Evolutionary conservation across 2,329 filamentous ascomycete genomes (phyloP).

Genomic region (Berkeleyomyces rouxiae): DNA sequence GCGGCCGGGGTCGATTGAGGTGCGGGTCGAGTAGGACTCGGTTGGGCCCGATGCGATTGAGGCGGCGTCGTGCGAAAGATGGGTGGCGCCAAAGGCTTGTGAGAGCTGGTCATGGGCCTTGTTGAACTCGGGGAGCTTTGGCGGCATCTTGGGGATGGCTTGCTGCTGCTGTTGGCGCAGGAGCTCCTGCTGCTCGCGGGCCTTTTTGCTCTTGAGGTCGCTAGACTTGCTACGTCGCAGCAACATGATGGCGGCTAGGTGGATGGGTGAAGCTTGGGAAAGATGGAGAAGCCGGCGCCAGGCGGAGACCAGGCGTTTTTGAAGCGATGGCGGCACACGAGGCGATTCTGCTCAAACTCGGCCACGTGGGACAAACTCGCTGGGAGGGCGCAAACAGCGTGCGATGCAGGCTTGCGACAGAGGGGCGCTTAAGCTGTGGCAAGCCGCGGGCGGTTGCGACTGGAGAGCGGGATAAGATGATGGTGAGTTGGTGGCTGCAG

Average conservation of each 20-base stretch:
- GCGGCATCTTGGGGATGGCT: constrained; percentile 29
- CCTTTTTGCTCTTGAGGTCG: constrained; percentile 46
- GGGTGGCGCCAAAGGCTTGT: constrained; percentile 32
- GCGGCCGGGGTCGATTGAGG: constrained; percentile 36
- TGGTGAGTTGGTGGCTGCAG: background rate
- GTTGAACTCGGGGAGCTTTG: constrained; percentile 36
- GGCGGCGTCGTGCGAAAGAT: constrained; percentile 42
- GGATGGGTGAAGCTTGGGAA: background rate
- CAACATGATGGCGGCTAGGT: constrained; percentile 36
- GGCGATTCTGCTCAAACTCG: background rate
- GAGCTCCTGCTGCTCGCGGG: constrained; percentile 40
- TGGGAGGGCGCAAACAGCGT: background rate
- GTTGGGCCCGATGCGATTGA: constrained; percentile 38
- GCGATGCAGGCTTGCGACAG: background rate
- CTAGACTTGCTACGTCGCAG: constrained; percentile 52
- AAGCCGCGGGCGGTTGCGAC: constrained; percentile 2
- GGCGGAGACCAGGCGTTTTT: background rate
- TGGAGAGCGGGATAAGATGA: background rate
- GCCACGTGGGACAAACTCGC: background rate
- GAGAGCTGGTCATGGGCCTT: constrained; percentile 30
- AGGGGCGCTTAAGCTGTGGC: background rate
- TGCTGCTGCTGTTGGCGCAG: constrained; percentile 31
- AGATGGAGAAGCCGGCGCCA: background rate
- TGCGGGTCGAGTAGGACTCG: constrained; percentile 25
- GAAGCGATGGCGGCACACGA: background rate